A percentile compares a stretch with the other conserved stretches of the same genome.
Conservation (phyloP, 306 rosid genomes). For the Prunus dulcis region DNA sequence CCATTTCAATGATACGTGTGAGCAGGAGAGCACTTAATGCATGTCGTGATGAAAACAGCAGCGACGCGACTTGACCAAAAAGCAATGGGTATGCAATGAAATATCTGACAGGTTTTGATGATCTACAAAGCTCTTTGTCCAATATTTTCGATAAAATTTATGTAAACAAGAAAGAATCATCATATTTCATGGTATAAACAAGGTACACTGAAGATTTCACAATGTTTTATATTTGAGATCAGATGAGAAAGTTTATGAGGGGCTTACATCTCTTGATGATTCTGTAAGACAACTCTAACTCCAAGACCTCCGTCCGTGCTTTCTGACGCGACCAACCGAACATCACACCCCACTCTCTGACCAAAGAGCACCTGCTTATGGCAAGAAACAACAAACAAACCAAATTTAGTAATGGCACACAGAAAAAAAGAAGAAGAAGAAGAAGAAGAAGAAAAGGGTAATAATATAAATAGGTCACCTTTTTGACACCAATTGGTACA, state of each 20-base stretch:
- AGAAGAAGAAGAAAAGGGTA: background rate
- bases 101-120: background rate
- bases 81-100: background rate
- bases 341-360: conserved; percentile 21
- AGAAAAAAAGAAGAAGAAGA: background rate
- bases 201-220: background rate
- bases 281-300: conserved; percentile 24
- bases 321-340: conserved; percentile 22
- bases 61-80: background rate
- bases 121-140: background rate
- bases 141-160: background rate
- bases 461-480: background rate
- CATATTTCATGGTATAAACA: background rate
- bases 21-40: background rate
- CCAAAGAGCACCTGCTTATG: conserved; percentile 34
- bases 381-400: background rate
- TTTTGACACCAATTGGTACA: conserved; percentile 29
- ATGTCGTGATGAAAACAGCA: background rate
- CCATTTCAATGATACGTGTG: background rate
- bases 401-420: too few relatives aligned
- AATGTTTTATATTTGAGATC: background rate
- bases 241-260: background rate
- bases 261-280: conserved; percentile 27
- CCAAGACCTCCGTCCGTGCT: conserved; percentile 22
- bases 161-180: background rate